Base-by-base conservation (phyloP, 176 grass and related monocot species). In the Lolium rigidum region DNA sequence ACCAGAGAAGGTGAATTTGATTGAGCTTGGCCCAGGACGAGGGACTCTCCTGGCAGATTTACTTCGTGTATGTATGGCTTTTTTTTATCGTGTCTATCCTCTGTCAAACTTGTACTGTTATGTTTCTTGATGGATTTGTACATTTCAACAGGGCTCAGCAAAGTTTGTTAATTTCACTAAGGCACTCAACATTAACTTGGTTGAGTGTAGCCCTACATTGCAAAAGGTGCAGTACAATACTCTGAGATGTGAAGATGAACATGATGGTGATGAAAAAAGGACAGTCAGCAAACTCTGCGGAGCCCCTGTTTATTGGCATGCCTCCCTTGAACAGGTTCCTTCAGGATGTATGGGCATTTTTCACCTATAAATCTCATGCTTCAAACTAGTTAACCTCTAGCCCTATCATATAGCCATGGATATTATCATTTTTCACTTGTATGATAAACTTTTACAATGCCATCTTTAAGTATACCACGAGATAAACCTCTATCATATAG, bases 11-110 rank as follows among this genome's bases (percentile, higher is more conserved):
- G 92, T 98, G 44, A 98, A 98, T 88, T 82, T 98, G 77, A 88
- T 95, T 39, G 97, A 98, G 86, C 97, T 98, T 82, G 97, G 94
- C 62, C 97, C 90, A 63, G 97, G 94, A 28, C 86, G 97, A 37
- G 97, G 94, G 81, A 98, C 97, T 17, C 92, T 95, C 57, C 88
- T 95, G 84, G 91, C 87, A 38, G 97, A 98, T 91, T 88, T 98
- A 80, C 92, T 98, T 18, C 86, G 86, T 81, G 97, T 98, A 84
- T 82, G 85, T 61, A 35, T 35, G 31, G 2, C 31, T 35, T 35
- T 35, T 35, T 44, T n/a, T 71, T 49, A 9, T 78, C 59, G 47
- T 5, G 0, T 24, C n/a, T 79, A 12, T 74, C 63, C 69, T 48
- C 6, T 74, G 10, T 82, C 37, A 3, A 86, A 46, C 50, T 82